Base-by-base conservation (phyloP, 1,284 basidiomycete species). In the Rhodotorula sp. region DNA sequence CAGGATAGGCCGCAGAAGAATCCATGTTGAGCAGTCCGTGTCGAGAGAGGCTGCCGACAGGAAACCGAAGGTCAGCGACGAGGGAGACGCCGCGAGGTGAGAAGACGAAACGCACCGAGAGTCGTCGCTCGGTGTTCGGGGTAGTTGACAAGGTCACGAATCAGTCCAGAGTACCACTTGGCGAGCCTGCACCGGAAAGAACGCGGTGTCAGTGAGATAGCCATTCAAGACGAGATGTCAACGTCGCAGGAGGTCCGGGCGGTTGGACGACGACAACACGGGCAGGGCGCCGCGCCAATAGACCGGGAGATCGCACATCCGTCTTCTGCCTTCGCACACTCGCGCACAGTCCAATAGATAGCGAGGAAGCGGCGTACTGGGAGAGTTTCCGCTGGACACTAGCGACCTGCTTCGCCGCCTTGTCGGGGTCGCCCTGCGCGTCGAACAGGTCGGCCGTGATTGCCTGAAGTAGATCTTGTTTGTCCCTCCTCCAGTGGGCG, bases 381-480 rank as follows among this genome's bases (percentile, higher is more conserved):
- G 26, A 24, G 34, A 69, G 8, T 31, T 61, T 54, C 18, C 64
- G n/a, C 44, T n/a, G 16, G 9, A 55, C 52, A 26, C 54, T 56
- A 0, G 54, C 67, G n/a, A 16, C 2, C 59, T 65, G 67, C 31
- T 61, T 64, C 54, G 53, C 30, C 9, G 11, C 48, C 53, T 62
- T 50, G 46, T 13, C 31, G 6, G 15, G 13, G 44, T 68, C 67
- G 1, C 59, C 62, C 0, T 3, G 22, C 15, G 40, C 34, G 15
- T 31, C 53, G 30, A 68, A 68, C 30, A 62, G 47, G 30, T 1
- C 10, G 5, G 1, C 11, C 2, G 68, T 65, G n/a, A 65, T 28
- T 6, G 4, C 1, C 7, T 26, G 37, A 16, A 65, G 30, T 22
- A 24, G 3, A 5, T 20, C 4, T 6, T 34, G 47, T 2, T 59